These are phyloP conservation scores for Aquilaria sinensis DNA, from an alignment of 345 rosid species.

Conservation along the genomic window DNA sequence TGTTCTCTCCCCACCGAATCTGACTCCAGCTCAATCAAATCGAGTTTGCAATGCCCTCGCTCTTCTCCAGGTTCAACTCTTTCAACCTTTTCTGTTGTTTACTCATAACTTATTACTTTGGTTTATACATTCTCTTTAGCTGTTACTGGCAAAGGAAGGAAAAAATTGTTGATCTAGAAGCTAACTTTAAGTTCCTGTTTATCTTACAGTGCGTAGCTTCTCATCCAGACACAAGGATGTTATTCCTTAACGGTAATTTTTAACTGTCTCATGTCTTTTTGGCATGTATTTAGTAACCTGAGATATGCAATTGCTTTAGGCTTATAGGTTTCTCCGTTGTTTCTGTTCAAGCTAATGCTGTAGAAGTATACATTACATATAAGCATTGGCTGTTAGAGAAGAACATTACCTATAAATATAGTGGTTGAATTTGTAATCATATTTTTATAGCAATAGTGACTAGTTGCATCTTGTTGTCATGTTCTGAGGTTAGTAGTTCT, in stretches of 20 bases:
- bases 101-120: background rate
- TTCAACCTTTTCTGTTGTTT: background rate
- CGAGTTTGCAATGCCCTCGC: conserved; percentile 99
- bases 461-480: too few relatives aligned
- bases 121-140: background rate
- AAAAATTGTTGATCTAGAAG: conserved; percentile 4
- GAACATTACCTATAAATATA: too few relatives aligned
- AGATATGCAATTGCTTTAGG: background rate
- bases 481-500: too few relatives aligned
- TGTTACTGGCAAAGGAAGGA: conserved; percentile 1
- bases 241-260: conserved; percentile 72
- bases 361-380: too few relatives aligned
- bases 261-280: conserved; percentile 11
- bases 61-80: conserved; percentile 76
- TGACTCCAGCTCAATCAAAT: conserved; percentile 87
- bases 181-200: conserved; percentile 16
- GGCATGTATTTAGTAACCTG: background rate
- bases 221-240: conserved; percentile 92
- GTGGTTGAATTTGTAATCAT: too few relatives aligned
- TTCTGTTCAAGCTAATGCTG: too few relatives aligned
- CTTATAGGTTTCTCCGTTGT: too few relatives aligned
- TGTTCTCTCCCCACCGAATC: conserved; percentile 87
- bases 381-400: too few relatives aligned
- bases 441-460: too few relatives aligned
- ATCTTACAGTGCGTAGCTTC: conserved; percentile 95